A percentile compares a stretch with the other conserved stretches of the same genome.
phyloP scores from a whole-genome alignment of 2,329 filamentous ascomycete species.

The Niveomyces coronatus region DNA sequence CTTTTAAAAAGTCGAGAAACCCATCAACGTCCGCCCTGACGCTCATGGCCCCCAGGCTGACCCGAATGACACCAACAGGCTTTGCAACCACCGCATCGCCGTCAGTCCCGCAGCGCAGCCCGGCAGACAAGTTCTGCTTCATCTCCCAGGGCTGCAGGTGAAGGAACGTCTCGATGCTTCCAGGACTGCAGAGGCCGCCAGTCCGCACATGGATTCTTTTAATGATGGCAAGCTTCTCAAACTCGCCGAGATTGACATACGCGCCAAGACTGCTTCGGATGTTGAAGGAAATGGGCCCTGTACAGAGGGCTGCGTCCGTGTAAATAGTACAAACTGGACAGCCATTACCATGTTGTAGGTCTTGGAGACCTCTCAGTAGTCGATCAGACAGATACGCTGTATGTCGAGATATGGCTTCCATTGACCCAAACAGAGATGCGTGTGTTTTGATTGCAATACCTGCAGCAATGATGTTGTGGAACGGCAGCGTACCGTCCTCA shows the following conservation, averaged over 20 bases:
- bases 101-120: slow-evolving; percentile 74
- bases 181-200: slow-evolving; percentile 86
- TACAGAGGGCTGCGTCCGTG: slow-evolving; percentile 12
- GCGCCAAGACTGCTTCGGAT: slow-evolving; percentile 55
- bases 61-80: slow-evolving; percentile 76
- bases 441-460: slow-evolving; percentile 65
- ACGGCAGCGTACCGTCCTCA: slow-evolving; percentile 84
- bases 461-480: slow-evolving; percentile 82
- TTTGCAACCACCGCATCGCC: slow-evolving; percentile 75
- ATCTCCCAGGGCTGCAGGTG: slow-evolving; percentile 70
- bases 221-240: slow-evolving; percentile 75
- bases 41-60: slow-evolving; percentile 87
- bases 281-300: slow-evolving; percentile 66
- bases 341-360: slow-evolving; percentile 61
- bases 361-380: slow-evolving; percentile 33
- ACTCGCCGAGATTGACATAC: slow-evolving; percentile 73
- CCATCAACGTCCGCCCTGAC: slow-evolving; percentile 60
- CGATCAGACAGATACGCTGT: slow-evolving; percentile 53
- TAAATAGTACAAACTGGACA: slow-evolving; percentile 58
- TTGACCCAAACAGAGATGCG: slow-evolving; percentile 56
- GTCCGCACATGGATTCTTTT: slow-evolving; percentile 78
- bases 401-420: slow-evolving; percentile 60
- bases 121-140: slow-evolving; percentile 72
- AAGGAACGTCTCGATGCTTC: slow-evolving; percentile 68
- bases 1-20: slow-evolving; percentile 61